A percentile compares a stretch with the other conserved stretches of the same genome.
Evolutionary conservation across 2,329 filamentous ascomycete species (phyloP).

Genomic region (Dactylellina sp.): DNA sequence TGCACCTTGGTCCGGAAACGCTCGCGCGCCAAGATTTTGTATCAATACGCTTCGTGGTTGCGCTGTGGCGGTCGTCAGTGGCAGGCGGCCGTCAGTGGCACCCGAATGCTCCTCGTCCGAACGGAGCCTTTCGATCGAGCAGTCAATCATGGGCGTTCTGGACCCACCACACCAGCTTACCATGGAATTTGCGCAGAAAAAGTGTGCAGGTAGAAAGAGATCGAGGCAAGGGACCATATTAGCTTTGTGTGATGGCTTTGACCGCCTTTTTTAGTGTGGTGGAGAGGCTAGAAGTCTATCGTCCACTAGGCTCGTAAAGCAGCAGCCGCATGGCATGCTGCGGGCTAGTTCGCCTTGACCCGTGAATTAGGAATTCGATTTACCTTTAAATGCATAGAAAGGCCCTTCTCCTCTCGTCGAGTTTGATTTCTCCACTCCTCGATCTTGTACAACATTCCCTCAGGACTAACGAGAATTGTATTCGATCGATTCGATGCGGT

Average conservation of each 20-base stretch:
- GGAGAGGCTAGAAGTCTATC: not conserved
- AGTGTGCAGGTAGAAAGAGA: not conserved
- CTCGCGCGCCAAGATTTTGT: too few species aligned
- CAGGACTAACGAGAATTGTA: too few species aligned
- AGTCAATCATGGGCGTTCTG: conserved; percentile 1
- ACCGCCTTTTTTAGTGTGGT: not conserved
- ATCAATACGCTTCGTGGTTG: too few species aligned
- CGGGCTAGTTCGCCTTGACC: not conserved
- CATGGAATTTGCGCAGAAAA: not conserved
- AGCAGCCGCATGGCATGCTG: not conserved
- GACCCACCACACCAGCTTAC: conserved; percentile 1
- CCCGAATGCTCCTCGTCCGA: not conserved
- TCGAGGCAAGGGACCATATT: not conserved
- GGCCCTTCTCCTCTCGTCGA: not conserved
- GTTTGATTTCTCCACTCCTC: not conserved
- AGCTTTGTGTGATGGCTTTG: not conserved
- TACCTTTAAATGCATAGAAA: not conserved
- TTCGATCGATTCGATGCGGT: not conserved
- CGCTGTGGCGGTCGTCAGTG: too few species aligned
- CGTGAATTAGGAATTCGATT: not conserved
- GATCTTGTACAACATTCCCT: not conserved
- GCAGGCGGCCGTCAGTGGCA: too few species aligned
- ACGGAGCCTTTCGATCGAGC: not conserved
- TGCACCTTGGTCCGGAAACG: too few species aligned
- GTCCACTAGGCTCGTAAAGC: too few species aligned